Base-by-base conservation (phyloP, 495 filamentous ascomycete genomes). In the Aspergillus ostianus region DNA sequence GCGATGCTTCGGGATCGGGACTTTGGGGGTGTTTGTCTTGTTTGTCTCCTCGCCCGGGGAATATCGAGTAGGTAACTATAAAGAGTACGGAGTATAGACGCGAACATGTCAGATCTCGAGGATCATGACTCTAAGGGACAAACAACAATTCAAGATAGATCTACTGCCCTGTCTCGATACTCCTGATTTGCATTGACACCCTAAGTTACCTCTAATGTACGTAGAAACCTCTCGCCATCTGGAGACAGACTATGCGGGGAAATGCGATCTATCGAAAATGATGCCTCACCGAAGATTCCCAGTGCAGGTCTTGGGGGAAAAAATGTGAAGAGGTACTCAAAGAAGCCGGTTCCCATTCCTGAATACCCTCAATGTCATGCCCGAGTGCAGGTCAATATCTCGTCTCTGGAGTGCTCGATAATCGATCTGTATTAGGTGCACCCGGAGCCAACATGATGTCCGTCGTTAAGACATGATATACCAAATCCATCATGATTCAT, bases 21-120 rank as follows among this genome's bases (percentile, higher is more conserved):
- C 54, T 26, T 9, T 12, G 52, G 53, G 18, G 19, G 27, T 67
- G 64, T 67, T 67, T 67, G 64, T 59, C 55, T 12, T 67, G 64
- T 67, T 67, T 67, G 64, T 63, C 47, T 53, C 45, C 57, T 19
- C 23, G 36, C 21, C 51, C 20, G 46, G 20, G 15, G 27, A 55
- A 41, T 47, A 47, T 21, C 17, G n/a, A n/a, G n/a, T n/a, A n/a
- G n/a, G n/a, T n/a, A 47, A 26, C 23, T 26, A 26, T 4, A 26
- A 4, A 1, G 1, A 10, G 29, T 10, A 6, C 13, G 9, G 15
- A 41, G 10, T 17, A 41, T 41, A 41, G 10, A 41, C 36, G 9
- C 36, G 36, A 41, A 13, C 36, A 41, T 13, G 29, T 32, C 29
- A 32, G 29, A 15, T 15, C 36, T 15, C 36, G 36, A 15, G 36